These are phyloP conservation scores for Aspergillus spinulosporus DNA, from an alignment of 2,329 filamentous ascomycete species.

Conservation along the genomic window DNA sequence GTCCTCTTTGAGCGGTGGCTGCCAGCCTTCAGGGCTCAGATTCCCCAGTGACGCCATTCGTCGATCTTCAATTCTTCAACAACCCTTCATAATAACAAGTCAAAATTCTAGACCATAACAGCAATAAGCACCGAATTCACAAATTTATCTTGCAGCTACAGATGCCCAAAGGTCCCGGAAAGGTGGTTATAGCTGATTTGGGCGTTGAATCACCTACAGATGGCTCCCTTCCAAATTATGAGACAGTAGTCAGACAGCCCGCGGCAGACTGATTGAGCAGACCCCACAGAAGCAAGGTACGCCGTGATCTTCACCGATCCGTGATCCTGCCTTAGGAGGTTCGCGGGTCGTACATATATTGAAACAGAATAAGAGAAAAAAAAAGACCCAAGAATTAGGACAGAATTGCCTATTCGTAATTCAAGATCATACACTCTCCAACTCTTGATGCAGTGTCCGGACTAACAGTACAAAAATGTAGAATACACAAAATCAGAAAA, in stretches of 20 bases:
- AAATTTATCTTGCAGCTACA: background rate
- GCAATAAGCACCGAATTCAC: too few relatives aligned
- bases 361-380: background rate
- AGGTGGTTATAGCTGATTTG: background rate
- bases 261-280: background rate
- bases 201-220: background rate
- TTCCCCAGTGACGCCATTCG: conserved; percentile 20
- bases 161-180: too few relatives aligned
- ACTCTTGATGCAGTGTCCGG: conserved; percentile 8
- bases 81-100: background rate
- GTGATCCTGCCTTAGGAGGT: conserved; percentile 1
- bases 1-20: conserved; percentile 30
- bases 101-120: too few relatives aligned
- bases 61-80: conserved; percentile 4
- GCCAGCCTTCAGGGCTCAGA: conserved; percentile 24
- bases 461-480: conserved; percentile 9
- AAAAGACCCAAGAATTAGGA: background rate
- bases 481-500: conserved; percentile 12
- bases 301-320: conserved; percentile 14
- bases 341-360: background rate
- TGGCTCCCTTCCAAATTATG: background rate
- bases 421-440: conserved; percentile 11
- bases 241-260: background rate
- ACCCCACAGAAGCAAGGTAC: conserved; percentile 12
- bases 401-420: background rate